phyloP scores from a whole-genome alignment of 768 basidiomycete genomes.

The Panaeolus papilionaceus region DNA sequence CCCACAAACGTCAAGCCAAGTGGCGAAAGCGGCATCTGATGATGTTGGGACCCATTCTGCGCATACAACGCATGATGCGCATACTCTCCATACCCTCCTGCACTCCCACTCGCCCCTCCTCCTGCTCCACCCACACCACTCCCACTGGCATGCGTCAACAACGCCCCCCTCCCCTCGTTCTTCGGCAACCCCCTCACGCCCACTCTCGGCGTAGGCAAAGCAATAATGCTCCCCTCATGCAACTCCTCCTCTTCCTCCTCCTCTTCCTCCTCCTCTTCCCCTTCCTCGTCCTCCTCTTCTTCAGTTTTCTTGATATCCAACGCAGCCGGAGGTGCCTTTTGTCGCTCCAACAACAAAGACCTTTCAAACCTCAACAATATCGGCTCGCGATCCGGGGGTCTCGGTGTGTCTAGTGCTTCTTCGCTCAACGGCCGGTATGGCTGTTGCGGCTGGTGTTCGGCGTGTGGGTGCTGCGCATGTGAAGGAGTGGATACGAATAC shows the following conservation, averaged over 20 bases:
- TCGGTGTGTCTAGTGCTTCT: slow-evolving; percentile 13
- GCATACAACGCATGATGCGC: background rate
- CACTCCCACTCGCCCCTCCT: too few relatives aligned
- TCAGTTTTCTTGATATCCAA: background rate
- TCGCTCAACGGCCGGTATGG: background rate
- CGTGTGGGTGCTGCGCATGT: background rate
- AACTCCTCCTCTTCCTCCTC: slow-evolving; percentile 33
- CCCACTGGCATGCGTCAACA: background rate
- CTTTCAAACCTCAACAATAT: slow-evolving; percentile 26
- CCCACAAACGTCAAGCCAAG: slow-evolving; percentile 6
- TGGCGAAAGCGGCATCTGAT: slow-evolving; percentile 3
- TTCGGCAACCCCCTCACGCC: slow-evolving; percentile 15
- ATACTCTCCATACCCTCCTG: background rate
- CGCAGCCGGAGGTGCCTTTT: slow-evolving; percentile 17
- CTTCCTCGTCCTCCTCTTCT: slow-evolving; percentile 12
- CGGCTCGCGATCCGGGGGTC: slow-evolving; percentile 30
- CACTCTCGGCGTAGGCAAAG: slow-evolving; percentile 25
- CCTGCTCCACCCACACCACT: too few relatives aligned
- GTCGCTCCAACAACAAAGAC: slow-evolving; percentile 25
- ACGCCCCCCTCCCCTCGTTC: background rate
- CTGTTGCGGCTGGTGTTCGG: background rate
- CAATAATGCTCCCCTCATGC: slow-evolving; percentile 31
- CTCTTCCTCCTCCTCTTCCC: slow-evolving; percentile 26
- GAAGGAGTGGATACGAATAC: slow-evolving; percentile 3
- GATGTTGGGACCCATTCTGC: background rate